Evolutionary conservation across 2,329 filamentous ascomycete genomes (phyloP).

Genomic region (Orbilia ellipsospora): DNA sequence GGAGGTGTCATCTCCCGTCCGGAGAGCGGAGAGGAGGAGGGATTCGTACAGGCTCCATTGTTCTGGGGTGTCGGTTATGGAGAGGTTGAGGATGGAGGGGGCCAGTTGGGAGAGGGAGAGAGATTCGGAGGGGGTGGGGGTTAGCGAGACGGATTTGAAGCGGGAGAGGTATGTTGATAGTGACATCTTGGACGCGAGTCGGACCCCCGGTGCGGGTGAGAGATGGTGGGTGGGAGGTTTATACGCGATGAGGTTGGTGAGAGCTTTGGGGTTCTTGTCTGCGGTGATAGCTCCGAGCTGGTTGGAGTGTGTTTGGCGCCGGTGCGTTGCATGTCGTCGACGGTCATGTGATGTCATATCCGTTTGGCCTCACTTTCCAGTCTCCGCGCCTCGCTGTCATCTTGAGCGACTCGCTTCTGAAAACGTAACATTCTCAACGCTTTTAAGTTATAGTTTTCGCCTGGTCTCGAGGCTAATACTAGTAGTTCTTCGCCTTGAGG

Average conservation of each 20-base stretch:
- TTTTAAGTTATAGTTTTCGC: too few relatives aligned
- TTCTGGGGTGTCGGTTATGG: slow-evolving; percentile 75
- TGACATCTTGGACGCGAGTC: slow-evolving; percentile 35
- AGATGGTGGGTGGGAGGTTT: background rate
- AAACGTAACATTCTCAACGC: slow-evolving; percentile 3
- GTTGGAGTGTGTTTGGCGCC: slow-evolving; percentile 64
- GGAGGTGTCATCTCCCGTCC: slow-evolving; percentile 81
- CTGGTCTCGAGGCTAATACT: too few relatives aligned
- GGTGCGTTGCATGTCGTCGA: slow-evolving; percentile 45
- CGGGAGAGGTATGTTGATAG: slow-evolving; percentile 56
- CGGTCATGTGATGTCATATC: slow-evolving; percentile 20
- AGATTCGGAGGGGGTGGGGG: slow-evolving; percentile 57
- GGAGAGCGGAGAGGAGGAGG: slow-evolving; percentile 82
- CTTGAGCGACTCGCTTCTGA: too few relatives aligned
- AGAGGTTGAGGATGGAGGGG: slow-evolving; percentile 67
- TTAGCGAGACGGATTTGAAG: slow-evolving; percentile 55
- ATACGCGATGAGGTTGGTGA: slow-evolving; percentile 66
- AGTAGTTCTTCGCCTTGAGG: too few relatives aligned
- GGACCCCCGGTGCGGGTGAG: background rate
- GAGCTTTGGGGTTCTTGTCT: slow-evolving; percentile 60
- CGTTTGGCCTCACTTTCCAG: slow-evolving; percentile 15
- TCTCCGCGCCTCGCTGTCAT: background rate
- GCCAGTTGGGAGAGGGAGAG: slow-evolving; percentile 58
- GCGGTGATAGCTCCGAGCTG: slow-evolving; percentile 59
- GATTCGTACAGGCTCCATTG: slow-evolving; percentile 89